phyloP scores from a whole-genome alignment of 345 rosid genomes.

The Eutrema yunnanense region DNA sequence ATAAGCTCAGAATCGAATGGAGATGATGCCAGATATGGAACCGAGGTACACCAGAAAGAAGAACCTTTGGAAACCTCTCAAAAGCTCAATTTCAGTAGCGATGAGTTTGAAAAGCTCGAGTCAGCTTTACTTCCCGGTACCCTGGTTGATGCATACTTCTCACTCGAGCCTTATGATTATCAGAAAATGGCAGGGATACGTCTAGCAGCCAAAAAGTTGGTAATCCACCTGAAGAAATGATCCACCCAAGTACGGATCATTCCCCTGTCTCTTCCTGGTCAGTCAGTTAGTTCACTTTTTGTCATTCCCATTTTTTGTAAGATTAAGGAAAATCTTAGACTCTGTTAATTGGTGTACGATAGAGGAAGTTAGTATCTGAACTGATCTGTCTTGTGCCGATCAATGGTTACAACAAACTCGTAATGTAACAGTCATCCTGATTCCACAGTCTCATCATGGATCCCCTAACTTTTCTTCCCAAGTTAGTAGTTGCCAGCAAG shows the following conservation, averaged over 20 bases:
- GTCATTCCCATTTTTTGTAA: not conserved
- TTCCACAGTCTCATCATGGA: not conserved
- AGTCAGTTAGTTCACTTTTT: not conserved
- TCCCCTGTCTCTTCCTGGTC: not conserved
- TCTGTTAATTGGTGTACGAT: not conserved
- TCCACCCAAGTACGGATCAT: not conserved
- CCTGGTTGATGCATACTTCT: conserved; percentile 57
- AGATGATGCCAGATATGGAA: conserved; percentile 33
- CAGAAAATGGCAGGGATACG: conserved; percentile 65
- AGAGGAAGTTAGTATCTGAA: conserved; percentile 3
- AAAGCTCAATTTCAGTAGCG: conserved; percentile 45
- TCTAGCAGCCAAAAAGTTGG: conserved; percentile 48
- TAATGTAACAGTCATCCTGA: not conserved
- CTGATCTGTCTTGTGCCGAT: not conserved
- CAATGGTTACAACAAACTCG: not conserved
- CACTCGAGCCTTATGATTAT: conserved; percentile 61
- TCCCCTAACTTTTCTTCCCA: not conserved
- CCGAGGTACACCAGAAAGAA: conserved; percentile 51
- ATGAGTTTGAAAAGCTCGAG: conserved; percentile 41
- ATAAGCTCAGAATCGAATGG: conserved; percentile 46
- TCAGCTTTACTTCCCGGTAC: conserved; percentile 41
- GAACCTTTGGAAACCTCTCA: conserved; percentile 38
- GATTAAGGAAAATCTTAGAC: not conserved
- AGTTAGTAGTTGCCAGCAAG: conserved; percentile 4
- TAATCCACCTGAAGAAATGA: conserved; percentile 33